Evolutionary conservation across 345 rosid genomes (phyloP).

Genomic region (Gossypium arboreum): DNA sequence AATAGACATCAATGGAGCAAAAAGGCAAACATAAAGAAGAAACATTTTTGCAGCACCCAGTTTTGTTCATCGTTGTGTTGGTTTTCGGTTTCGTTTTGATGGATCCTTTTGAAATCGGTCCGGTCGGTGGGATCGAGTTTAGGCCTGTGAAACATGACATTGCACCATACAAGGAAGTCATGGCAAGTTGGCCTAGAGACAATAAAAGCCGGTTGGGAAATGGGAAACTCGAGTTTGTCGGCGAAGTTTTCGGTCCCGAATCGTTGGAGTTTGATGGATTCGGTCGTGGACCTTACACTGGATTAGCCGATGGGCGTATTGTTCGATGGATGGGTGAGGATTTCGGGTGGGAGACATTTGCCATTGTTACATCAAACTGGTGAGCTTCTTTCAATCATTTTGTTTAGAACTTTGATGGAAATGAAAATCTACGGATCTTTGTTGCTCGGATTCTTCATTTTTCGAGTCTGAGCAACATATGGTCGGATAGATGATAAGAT

Average conservation of each 20-base stretch:
- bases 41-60: constrained; percentile 42
- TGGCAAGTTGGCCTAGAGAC: constrained; percentile 85
- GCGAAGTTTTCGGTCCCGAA: constrained; percentile 84
- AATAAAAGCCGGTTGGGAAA: constrained; percentile 49
- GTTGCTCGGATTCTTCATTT: no score
- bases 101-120: constrained; percentile 77
- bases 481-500: neutral
- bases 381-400: constrained; percentile 21
- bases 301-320: constrained; percentile 83
- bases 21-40: constrained; percentile 36
- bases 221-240: constrained; percentile 75
- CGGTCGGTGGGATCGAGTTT: constrained; percentile 66
- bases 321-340: constrained; percentile 95
- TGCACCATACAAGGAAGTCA: constrained; percentile 84
- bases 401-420: neutral
- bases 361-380: constrained; percentile 71
- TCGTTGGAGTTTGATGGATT: constrained; percentile 77
- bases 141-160: constrained; percentile 80
- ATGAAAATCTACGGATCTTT: no score
- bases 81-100: constrained; percentile 53
- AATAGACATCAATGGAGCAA: constrained; percentile 42
- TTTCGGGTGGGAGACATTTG: constrained; percentile 87
- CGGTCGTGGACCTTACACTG: constrained; percentile 89
- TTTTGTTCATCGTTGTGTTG: constrained; percentile 41
- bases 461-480: no score